Evolutionary conservation across 192 early-diverging fungal genomes (phyloP), one percentile per base, ranked within the genome.

Genomic region (Coemansia guatemalensis): DNA sequence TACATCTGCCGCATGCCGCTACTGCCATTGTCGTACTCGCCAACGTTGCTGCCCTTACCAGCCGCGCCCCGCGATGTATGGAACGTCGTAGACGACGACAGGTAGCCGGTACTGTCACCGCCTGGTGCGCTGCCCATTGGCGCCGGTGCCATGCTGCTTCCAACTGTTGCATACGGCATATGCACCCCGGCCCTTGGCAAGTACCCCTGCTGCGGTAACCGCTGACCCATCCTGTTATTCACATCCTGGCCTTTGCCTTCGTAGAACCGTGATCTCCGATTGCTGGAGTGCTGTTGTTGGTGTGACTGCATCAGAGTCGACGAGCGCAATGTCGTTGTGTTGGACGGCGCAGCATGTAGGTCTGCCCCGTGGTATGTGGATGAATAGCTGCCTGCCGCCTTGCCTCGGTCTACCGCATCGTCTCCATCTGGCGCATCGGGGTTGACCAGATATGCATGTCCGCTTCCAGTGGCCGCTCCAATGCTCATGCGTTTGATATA

Each of bases 291-390:
- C 12, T 64, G 35, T 17, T 67, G 67, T 58, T 69, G 73, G 5
- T 50, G 56, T 58, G 67, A 62, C 39, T 60, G 77, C 24, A 67
- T 26, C 20, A 73, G 68, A 58, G 68, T 80, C 27, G 57, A 22
- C 21, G 71, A 73, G 32, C 73, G 77, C 39, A 80, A 51, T 58
- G 77, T 80, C 3, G 77, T 80, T 8, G 77, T 67, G 53, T 73
- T 73, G 1, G 77, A 80, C 14, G 77, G 65, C 29, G 67, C 53
- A 5, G 60, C 48, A 26, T 80, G 77, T 62, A 80, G 47, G 32
- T 74, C 62, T 8, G 64, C 49, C 23, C 71, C 65, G 25, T 51
- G 55, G 48, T 47, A 44, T 0, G 47, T 24, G 18, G 48, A 20
- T 27, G 54, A 35, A 41, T 50, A 26, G 33, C 48, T 53, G 48